A percentile compares a stretch with the other conserved stretches of the same genome.
phyloP scores from a whole-genome alignment of 768 basidiomycete genomes.

The Pulveroboletus sp. region DNA sequence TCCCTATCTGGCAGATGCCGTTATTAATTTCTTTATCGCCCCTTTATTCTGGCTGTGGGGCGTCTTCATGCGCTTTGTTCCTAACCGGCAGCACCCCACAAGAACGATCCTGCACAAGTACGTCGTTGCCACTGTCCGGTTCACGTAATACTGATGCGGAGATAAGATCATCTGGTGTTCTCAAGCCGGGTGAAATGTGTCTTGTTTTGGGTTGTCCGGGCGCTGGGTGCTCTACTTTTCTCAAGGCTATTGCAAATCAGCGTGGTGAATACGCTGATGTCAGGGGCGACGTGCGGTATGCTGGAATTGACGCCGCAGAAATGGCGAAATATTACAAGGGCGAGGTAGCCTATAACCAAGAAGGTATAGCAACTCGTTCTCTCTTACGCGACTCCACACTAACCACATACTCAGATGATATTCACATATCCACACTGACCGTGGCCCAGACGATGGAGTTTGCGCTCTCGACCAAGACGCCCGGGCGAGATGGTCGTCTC shows the following conservation, averaged over 20 bases:
- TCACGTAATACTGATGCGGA: background rate
- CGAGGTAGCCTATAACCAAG: slow-evolving; percentile 77
- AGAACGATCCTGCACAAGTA: slow-evolving; percentile 62
- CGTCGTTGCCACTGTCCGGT: slow-evolving; percentile 5
- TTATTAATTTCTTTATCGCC: slow-evolving; percentile 49
- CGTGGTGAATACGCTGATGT: slow-evolving; percentile 63
- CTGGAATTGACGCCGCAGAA: slow-evolving; percentile 71
- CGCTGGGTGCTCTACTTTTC: slow-evolving; percentile 82
- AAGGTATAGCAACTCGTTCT: slow-evolving; percentile 41
- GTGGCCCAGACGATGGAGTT: slow-evolving; percentile 76
- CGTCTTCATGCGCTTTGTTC: slow-evolving; percentile 38
- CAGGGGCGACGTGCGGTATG: slow-evolving; percentile 75
- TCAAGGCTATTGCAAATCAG: slow-evolving; percentile 80
- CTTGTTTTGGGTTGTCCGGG: slow-evolving; percentile 82
- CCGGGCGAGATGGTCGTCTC: slow-evolving; percentile 71
- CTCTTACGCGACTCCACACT: background rate
- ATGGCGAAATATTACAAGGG: slow-evolving; percentile 78
- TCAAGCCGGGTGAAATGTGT: slow-evolving; percentile 85
- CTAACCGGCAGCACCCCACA: slow-evolving; percentile 37
- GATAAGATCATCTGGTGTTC: slow-evolving; percentile 59
- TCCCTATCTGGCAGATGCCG: slow-evolving; percentile 39
- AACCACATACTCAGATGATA: slow-evolving; percentile 53
- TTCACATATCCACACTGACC: slow-evolving; percentile 79
- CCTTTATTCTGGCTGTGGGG: slow-evolving; percentile 50
- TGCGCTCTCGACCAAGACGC: slow-evolving; percentile 71